phyloP scores from a whole-genome alignment of 331 rosid species.

The Stylosanthes scabra region DNA sequence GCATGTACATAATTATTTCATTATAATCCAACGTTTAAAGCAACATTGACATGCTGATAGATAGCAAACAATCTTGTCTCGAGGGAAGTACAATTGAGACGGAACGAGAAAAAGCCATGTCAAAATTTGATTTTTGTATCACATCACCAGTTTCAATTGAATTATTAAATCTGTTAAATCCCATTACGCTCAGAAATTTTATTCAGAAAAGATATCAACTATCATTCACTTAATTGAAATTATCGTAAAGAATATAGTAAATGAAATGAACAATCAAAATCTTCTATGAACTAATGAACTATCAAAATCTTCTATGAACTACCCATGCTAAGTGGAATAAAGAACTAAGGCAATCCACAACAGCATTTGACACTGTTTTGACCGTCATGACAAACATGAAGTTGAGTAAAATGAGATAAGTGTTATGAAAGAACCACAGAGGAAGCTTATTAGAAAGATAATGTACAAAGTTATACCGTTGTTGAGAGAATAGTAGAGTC shows the following conservation, averaged over 20 bases:
- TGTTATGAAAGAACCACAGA: conserved; percentile 7
- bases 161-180: not conserved
- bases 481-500: conserved; percentile 84
- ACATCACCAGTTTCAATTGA: not conserved
- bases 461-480: conserved; percentile 54
- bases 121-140: not conserved
- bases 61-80: not conserved
- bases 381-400: not conserved
- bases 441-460: not conserved
- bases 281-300: too few relatives aligned
- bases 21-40: too few relatives aligned
- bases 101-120: not conserved
- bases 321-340: not conserved
- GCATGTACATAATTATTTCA: too few relatives aligned
- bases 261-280: too few relatives aligned
- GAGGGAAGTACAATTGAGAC: not conserved
- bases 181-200: not conserved
- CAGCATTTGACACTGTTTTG: not conserved
- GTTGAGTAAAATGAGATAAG: not conserved
- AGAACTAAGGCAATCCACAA: not conserved
- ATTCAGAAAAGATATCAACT: not conserved
- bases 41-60: not conserved
- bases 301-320: not conserved
- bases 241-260: too few relatives aligned
- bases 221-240: not conserved